Conservation (phyloP, 2,329 filamentous ascomycete genomes). For the Penicillium vulpinum region DNA sequence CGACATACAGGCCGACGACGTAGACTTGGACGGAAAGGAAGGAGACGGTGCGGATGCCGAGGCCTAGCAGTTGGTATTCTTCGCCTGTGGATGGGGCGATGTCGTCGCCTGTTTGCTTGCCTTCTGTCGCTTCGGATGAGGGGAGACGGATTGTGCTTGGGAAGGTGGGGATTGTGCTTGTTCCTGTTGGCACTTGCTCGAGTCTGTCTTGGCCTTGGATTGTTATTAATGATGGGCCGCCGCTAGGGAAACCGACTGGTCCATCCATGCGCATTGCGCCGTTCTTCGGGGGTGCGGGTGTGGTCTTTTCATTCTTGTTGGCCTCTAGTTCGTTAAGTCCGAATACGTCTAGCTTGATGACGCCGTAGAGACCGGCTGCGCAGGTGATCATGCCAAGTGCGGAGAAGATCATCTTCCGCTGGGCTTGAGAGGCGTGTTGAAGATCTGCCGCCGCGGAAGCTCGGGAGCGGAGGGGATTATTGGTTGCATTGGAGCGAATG, state of each 20-base stretch:
- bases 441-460: slow-evolving; percentile 17
- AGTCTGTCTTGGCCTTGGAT: slow-evolving; percentile 58
- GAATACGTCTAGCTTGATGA: slow-evolving; percentile 41
- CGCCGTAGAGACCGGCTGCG: slow-evolving; percentile 43
- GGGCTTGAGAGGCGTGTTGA: slow-evolving; percentile 30
- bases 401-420: slow-evolving; percentile 36
- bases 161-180: slow-evolving; percentile 75
- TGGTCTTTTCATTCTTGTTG: slow-evolving; percentile 12
- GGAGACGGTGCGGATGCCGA: slow-evolving; percentile 85
- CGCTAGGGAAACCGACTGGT: slow-evolving; percentile 37
- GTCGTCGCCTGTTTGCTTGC: slow-evolving; percentile 40
- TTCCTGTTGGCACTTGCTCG: slow-evolving; percentile 78
- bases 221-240: slow-evolving; percentile 35
- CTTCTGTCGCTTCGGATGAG: slow-evolving; percentile 36
- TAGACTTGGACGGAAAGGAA: slow-evolving; percentile 92
- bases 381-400: slow-evolving; percentile 42
- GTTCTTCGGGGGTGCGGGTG: slow-evolving; percentile 4
- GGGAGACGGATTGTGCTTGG: slow-evolving; percentile 70
- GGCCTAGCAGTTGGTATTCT: slow-evolving; percentile 81
- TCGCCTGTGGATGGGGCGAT: slow-evolving; percentile 39
- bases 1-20: slow-evolving; percentile 88
- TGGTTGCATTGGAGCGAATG: slow-evolving; percentile 27
- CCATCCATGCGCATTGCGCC: slow-evolving; percentile 43
- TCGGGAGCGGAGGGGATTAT: slow-evolving; percentile 34
- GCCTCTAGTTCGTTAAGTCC: slow-evolving; percentile 27